phyloP scores from a whole-genome alignment of 768 basidiomycete species.

The Epithele typhae region DNA sequence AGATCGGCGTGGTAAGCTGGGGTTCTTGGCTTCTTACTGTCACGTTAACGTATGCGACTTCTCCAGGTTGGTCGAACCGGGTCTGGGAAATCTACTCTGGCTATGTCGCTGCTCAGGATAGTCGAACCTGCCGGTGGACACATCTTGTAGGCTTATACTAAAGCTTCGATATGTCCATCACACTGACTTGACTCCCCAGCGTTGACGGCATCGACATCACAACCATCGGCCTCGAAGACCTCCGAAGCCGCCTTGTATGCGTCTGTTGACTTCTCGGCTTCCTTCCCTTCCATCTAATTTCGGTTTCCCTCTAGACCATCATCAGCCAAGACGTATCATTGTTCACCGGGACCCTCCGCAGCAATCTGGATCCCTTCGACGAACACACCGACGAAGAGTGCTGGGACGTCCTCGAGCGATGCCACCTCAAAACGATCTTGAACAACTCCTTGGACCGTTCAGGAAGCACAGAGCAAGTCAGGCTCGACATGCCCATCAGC shows the following conservation, averaged over 20 bases:
- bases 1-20: conserved; percentile 58
- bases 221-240: conserved; percentile 62
- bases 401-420: conserved; percentile 58
- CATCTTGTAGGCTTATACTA: conserved; percentile 44
- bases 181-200: conserved; percentile 23
- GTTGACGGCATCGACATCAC: conserved; percentile 70
- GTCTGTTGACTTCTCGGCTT: too few relatives aligned
- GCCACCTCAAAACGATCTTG: conserved; percentile 51
- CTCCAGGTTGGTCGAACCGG: conserved; percentile 63
- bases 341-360: conserved; percentile 68
- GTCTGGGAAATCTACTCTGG: conserved; percentile 37
- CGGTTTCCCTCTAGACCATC: conserved; percentile 53
- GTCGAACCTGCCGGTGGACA: conserved; percentile 53
- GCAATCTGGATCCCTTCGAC: conserved; percentile 68
- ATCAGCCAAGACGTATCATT: conserved; percentile 73
- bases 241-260: conserved; percentile 53
- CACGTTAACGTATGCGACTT: neutral
- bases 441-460: conserved; percentile 13
- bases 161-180: neutral
- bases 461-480: conserved; percentile 11
- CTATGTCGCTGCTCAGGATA: conserved; percentile 44
- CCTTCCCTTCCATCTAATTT: neutral
- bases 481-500: conserved; percentile 59
- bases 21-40: neutral
- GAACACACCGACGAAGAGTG: conserved; percentile 58